Conservation (phyloP, 1,284 basidiomycete species). For the Phellopilus nigrolimitatus region DNA sequence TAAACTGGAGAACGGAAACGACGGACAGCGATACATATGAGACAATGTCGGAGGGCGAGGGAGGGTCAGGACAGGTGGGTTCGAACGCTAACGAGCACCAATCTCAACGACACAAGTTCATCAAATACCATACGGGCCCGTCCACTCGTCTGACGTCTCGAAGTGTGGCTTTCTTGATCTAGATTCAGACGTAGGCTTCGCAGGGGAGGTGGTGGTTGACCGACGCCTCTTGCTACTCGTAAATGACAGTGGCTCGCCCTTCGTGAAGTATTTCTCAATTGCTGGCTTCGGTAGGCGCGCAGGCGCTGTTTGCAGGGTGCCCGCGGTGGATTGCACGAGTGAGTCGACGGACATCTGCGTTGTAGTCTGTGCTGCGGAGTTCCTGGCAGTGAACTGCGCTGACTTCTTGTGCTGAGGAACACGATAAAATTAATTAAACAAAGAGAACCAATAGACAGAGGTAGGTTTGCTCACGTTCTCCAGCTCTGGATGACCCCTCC, state of each 20-base stretch:
- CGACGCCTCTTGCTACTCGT: conserved; percentile 29
- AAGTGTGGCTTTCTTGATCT: conserved; percentile 16
- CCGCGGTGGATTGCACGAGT: conserved; percentile 57
- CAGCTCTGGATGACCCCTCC: conserved; percentile 77
- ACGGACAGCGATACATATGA: too few relatives aligned
- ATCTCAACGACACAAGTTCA: background rate
- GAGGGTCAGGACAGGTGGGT: background rate
- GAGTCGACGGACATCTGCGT: conserved; percentile 53
- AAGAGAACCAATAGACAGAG: background rate
- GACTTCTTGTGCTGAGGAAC: conserved; percentile 51
- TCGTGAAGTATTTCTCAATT: conserved; percentile 41
- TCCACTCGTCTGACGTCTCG: conserved; percentile 19
- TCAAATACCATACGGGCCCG: conserved; percentile 20
- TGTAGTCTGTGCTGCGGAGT: conserved; percentile 30
- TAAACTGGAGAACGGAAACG: too few relatives aligned
- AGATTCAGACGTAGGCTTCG: conserved; percentile 12
- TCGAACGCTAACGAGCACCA: background rate
- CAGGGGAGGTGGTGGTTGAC: conserved; percentile 22
- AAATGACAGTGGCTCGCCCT: conserved; percentile 27
- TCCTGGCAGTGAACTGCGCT: conserved; percentile 24
- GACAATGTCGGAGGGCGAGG: too few relatives aligned
- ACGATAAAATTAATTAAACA: conserved; percentile 14
- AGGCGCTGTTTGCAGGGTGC: conserved; percentile 35
- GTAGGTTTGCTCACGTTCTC: conserved; percentile 51
- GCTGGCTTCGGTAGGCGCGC: conserved; percentile 26